Evolutionary conservation across 345 rosid genomes (phyloP).

Genomic region (Hibiscus mutabilis): DNA sequence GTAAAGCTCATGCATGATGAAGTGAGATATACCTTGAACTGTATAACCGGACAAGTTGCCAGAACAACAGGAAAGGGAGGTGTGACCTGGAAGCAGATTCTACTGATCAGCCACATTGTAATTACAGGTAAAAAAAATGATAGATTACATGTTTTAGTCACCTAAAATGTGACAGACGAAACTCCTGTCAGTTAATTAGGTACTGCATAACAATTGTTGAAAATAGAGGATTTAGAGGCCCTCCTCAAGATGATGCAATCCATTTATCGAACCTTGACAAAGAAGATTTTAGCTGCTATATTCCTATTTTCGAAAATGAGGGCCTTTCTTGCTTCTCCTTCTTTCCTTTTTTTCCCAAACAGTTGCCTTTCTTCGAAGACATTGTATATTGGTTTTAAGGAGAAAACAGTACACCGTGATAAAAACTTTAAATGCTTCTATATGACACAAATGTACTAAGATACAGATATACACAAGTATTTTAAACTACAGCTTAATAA

Average conservation of each 20-base stretch:
- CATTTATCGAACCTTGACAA: slow-evolving; percentile 4
- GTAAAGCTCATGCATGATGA: slow-evolving; percentile 8
- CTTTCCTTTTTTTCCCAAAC: not conserved
- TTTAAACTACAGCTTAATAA: not conserved
- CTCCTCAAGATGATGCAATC: not conserved
- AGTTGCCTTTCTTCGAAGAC: not conserved
- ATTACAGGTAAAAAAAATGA: not conserved
- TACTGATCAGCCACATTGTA: slow-evolving; percentile 15
- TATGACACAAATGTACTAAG: too few relatives aligned
- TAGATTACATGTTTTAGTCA: not conserved
- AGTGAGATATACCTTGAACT: slow-evolving; percentile 57
- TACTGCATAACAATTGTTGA: not conserved
- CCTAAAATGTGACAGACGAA: not conserved
- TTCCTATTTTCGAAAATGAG: not conserved
- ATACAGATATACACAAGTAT: not conserved
- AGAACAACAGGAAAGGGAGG: slow-evolving; percentile 64
- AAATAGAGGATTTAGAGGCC: not conserved
- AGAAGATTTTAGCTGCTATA: not conserved
- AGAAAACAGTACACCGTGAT: not conserved
- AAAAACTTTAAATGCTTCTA: too few relatives aligned
- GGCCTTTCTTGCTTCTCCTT: not conserved
- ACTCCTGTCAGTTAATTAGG: not conserved
- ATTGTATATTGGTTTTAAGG: not conserved
- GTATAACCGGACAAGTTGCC: slow-evolving; percentile 57
- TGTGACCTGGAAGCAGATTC: slow-evolving; percentile 55